Percentiles rank a stretch among this genome's conserved stretches.
These are phyloP conservation scores for Schoenoplectus tabernaemontani DNA, from an alignment of 202 grass and related monocot species.

Conservation along the genomic window DNA sequence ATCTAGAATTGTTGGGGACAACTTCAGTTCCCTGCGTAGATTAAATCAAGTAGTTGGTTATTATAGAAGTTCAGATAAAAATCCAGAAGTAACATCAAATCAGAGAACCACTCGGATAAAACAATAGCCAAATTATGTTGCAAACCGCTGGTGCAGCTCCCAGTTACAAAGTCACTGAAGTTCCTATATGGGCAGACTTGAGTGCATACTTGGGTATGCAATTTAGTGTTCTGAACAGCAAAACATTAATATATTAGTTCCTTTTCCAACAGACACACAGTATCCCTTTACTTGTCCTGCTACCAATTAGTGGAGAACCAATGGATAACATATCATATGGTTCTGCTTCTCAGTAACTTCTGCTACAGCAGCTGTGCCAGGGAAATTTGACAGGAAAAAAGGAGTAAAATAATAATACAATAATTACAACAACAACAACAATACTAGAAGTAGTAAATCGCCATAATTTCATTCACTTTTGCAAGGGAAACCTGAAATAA, in stretches of 20 bases:
- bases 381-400: too few species aligned
- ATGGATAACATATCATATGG: background rate
- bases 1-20: constrained; percentile 86
- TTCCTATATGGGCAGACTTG: background rate
- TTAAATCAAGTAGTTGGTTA: background rate
- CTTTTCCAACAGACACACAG: background rate
- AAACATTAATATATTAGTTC: background rate
- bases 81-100: background rate
- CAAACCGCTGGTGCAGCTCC: background rate
- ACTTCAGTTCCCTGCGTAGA: constrained; percentile 70
- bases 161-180: background rate
- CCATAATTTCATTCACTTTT: too few species aligned
- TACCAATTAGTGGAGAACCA: background rate
- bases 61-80: background rate
- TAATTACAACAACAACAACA: too few species aligned
- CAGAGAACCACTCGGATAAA: background rate
- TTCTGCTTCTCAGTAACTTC: too few species aligned
- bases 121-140: background rate
- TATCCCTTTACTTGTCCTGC: background rate
- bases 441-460: too few species aligned
- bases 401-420: too few species aligned
- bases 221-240: background rate
- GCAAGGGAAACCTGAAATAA: background rate
- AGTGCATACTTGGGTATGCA: background rate
- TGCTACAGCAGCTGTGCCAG: too few species aligned